Base-by-base conservation (phyloP, 2,329 filamentous ascomycete genomes). In the Lasiodiplodia theobromae region DNA sequence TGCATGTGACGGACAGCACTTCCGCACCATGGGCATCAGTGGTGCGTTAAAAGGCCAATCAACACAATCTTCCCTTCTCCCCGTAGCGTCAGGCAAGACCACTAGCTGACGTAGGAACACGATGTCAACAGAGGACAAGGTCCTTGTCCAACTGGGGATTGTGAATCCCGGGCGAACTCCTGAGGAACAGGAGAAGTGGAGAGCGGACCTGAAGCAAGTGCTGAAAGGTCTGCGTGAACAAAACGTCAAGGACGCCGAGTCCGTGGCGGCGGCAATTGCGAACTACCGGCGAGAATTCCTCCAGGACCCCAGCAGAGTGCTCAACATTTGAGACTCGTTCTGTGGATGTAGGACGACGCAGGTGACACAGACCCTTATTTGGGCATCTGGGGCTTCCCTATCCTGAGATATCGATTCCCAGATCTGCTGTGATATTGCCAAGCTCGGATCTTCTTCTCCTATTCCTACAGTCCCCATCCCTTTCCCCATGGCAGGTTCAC, bases 1-100 rank as follows among this genome's bases (percentile, higher is more conserved):
- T 69, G 84, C 87, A 67, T 99, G 96, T 81, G 82, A 88, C 68
- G 90, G 83, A 72, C 90, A 98, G 83, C 96, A 99, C 82, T 94
- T 97, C 77, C 85, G 86, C 73, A 84, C 88, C 70, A 91, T 95
- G 82, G 84, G 82, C 75, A 83, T 93, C 76, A 87, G 86, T 81
- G 93, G 93, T 96, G 87, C 88, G 92, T 92, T 78, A 73, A 69
- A 70, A 64, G 69, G 71, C 70, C 54, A 64, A 52, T 64, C 47
- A 49, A 38, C 47, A 64, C 47, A 7, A 34, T 21, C 37, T 18
- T 16, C 49, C 53, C 34, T 56, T 58, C 51, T 54, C 49, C 51
- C 51, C 56, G 57, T 68, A 60, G 65, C 71, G 16, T n/a, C 14
- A 18, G 49, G 8, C 28, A 51, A 62, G 63, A 67, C 65, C 77